Evolutionary conservation across 1,284 basidiomycete species (phyloP), one percentile per base, ranked within the genome.

Genomic region (Puccinia brachypodii): DNA sequence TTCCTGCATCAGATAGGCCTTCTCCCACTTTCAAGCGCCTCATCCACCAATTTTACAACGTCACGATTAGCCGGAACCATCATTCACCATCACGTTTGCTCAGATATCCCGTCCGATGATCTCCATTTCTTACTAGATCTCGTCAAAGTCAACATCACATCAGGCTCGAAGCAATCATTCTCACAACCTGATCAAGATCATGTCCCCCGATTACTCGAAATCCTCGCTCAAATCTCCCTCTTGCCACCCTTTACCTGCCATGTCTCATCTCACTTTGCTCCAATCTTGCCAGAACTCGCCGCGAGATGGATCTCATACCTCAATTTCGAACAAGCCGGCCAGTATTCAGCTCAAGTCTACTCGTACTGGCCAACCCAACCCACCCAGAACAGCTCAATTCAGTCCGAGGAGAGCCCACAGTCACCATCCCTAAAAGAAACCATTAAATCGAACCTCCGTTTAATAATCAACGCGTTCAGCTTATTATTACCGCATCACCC

Each of bases 1-100:
- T 81, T 73, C 33, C 53, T 81, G 22, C 79, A 81, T 33, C 25
- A 73, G 16, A 73, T 81, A 22, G 79, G 79, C 33, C 69, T 81
- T 64, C 69, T 74, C 28, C 79, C 79, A 64, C 71, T 74, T 53
- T 44, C 56, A n/a, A n/a, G 47, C 44, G 79, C 79, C 25, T 44
- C 79, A 36, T 81, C 56, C 38, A 58, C 71, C 0, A 81, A 64
- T 38, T 19, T 44, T 22, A 38, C 71, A 44, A 14, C 16, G 11
- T 25, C 33, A 16, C 50, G 31, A 50, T 44, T 33, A 9, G 25
- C 44, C 3, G 71, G 79, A n/a, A 62, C 42, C 25, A 38, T 81
- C 40, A 36, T 47, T 14, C 11, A 74, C 22, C 71, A 74, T 42
- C 56, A 42, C 36, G 42, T 66, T 47, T 16, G 60, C 71, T 60